These are phyloP conservation scores for Pestalotiopsis sp. DNA, from an alignment of 2,329 filamentous ascomycete genomes.

Conservation along the genomic window DNA sequence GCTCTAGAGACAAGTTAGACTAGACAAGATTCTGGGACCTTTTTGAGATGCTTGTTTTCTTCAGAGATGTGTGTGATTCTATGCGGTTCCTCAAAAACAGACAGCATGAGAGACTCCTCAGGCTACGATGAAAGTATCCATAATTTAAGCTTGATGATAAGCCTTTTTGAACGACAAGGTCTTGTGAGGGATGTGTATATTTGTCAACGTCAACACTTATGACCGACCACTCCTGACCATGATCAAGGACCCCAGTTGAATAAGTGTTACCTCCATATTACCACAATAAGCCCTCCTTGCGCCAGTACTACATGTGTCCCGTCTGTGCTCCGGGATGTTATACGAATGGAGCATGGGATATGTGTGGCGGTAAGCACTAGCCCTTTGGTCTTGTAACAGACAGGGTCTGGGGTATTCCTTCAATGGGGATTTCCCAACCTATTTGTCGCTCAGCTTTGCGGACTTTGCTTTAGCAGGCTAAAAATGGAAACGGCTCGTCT, in stretches of 20 bases:
- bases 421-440: not conserved
- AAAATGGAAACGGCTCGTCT: not conserved
- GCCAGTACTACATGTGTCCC: not conserved
- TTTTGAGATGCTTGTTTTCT: not conserved
- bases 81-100: not conserved
- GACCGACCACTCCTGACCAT: no score
- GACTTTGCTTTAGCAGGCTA: not conserved
- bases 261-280: no score
- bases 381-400: not conserved
- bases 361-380: not conserved
- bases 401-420: not conserved
- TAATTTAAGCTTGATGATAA: no score
- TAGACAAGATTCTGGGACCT: not conserved
- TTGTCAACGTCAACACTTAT: no score
- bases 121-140: no score
- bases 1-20: not conserved
- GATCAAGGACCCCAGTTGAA: no score
- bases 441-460: not conserved
- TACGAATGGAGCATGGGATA: not conserved
- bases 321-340: not conserved
- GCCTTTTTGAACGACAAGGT: no score
- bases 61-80: not conserved
- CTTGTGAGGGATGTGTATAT: no score
- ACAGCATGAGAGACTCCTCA: no score
- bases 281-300: no score